Percentiles rank a stretch among this genome's conserved stretches.
phyloP scores from a whole-genome alignment of 441 rosid species.

The Geranium incanum region DNA sequence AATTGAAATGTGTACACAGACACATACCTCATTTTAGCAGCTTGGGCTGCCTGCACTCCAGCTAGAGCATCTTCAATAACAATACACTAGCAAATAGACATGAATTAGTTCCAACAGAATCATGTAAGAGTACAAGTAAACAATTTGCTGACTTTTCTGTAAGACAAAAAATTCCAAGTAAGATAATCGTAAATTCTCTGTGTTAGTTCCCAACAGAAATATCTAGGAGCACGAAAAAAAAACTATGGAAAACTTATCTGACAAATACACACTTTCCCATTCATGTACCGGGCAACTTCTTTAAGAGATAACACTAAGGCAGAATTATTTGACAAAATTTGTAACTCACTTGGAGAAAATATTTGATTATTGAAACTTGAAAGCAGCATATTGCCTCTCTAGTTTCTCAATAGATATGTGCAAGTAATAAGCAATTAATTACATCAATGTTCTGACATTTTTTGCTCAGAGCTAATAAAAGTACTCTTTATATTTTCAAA shows the following conservation, averaged over 20 bases:
- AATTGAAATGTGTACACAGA: constrained; percentile 15
- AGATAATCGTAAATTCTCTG: background rate
- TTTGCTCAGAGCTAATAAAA: constrained; percentile 6
- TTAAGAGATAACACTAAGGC: background rate
- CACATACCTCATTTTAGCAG: constrained; percentile 85
- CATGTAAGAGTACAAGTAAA: background rate
- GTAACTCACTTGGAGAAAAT: background rate
- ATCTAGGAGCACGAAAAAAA: background rate
- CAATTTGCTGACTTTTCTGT: background rate
- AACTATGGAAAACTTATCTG: background rate
- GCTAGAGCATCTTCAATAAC: constrained; percentile 95
- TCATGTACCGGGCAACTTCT: constrained; percentile 3
- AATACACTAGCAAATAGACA: constrained; percentile 46
- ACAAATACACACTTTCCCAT: background rate
- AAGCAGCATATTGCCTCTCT: background rate
- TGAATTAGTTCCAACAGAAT: background rate
- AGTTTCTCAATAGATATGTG: constrained; percentile 3
- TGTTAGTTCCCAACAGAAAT: background rate
- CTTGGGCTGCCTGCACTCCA: constrained; percentile 94
- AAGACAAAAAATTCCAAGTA: background rate
- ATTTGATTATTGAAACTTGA: background rate
- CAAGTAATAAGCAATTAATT: constrained; percentile 7
- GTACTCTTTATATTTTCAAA: constrained; percentile 6
- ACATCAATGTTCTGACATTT: background rate
- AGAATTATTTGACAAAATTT: constrained; percentile 2